Percentiles rank a stretch among this genome's conserved stretches.
These are phyloP conservation scores for Chenopodium album DNA, from an alignment of 148 eudicot genomes.

Conservation along the genomic window DNA sequence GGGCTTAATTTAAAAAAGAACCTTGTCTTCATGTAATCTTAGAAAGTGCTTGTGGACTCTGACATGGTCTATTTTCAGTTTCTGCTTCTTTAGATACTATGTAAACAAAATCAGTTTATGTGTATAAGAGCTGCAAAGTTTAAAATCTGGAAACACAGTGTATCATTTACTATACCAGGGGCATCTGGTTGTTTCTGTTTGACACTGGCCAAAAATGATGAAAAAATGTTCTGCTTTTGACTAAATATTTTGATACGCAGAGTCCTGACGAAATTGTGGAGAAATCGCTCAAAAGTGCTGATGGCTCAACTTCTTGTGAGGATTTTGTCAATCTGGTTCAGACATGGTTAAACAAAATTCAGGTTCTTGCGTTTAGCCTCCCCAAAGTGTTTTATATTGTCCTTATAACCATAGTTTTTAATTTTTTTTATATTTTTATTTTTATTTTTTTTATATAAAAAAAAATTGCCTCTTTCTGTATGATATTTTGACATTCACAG, in stretches of 20 bases:
- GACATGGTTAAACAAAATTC: conserved; percentile 81
- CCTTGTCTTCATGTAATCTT: neutral
- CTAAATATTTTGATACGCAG: conserved; percentile 46
- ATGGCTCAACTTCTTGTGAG: conserved; percentile 72
- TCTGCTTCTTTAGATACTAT: neutral
- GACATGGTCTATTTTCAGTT: neutral
- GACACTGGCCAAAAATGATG: neutral
- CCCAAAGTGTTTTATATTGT: neutral
- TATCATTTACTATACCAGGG: neutral
- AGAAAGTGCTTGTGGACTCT: conserved; percentile 1
- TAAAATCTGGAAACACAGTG: neutral
- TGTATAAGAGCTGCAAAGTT: neutral
- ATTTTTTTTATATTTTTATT: no score
- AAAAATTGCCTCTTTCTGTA: neutral
- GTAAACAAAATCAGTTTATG: neutral
- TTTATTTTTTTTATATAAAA: neutral
- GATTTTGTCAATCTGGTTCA: conserved; percentile 78
- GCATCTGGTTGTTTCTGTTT: neutral
- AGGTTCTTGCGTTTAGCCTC: conserved; percentile 43
- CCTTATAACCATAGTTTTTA: neutral
- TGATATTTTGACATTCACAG: neutral
- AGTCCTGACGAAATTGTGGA: conserved; percentile 88
- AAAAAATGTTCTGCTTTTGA: neutral
- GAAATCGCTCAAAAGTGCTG: conserved; percentile 67
- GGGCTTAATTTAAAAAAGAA: neutral